Evolutionary conservation across 2,329 filamentous ascomycete genomes (phyloP).

Genomic region (Trichoderma brevicompactum): DNA sequence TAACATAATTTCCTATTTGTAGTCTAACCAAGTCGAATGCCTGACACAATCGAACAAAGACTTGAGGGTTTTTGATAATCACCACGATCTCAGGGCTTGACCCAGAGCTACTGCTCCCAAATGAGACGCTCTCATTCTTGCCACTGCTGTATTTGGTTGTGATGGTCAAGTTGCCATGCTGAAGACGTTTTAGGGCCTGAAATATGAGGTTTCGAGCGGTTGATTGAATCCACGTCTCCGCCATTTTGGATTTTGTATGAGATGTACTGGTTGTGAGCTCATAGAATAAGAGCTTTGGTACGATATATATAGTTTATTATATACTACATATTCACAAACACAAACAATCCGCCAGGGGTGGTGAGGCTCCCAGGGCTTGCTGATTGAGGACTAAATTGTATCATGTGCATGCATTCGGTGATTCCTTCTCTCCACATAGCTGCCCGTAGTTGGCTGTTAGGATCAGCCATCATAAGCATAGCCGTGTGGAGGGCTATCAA

Average conservation of each 20-base stretch:
- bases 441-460: not conserved
- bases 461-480: not conserved
- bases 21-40: slow-evolving; percentile 27
- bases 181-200: slow-evolving; percentile 21
- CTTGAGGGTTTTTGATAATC: slow-evolving; percentile 20
- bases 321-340: not conserved
- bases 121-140: slow-evolving; percentile 9
- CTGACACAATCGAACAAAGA: slow-evolving; percentile 28
- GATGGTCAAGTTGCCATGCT: slow-evolving; percentile 21
- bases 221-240: slow-evolving; percentile 30
- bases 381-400: not conserved
- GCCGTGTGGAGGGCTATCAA: not conserved
- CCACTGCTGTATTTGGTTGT: not conserved
- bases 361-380: not conserved
- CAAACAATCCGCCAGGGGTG: not conserved
- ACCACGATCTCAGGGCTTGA: slow-evolving; percentile 2
- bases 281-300: not conserved
- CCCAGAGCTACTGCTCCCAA: not conserved
- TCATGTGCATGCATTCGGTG: not conserved
- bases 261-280: not conserved
- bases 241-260: not conserved
- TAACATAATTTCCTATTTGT: not conserved
- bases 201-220: slow-evolving; percentile 24
- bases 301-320: not conserved
- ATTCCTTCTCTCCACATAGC: not conserved